A percentile compares a stretch with the other conserved stretches of the same genome.
phyloP scores from a whole-genome alignment of 2,329 filamentous ascomycete species.

The Aspergillus sp. region DNA sequence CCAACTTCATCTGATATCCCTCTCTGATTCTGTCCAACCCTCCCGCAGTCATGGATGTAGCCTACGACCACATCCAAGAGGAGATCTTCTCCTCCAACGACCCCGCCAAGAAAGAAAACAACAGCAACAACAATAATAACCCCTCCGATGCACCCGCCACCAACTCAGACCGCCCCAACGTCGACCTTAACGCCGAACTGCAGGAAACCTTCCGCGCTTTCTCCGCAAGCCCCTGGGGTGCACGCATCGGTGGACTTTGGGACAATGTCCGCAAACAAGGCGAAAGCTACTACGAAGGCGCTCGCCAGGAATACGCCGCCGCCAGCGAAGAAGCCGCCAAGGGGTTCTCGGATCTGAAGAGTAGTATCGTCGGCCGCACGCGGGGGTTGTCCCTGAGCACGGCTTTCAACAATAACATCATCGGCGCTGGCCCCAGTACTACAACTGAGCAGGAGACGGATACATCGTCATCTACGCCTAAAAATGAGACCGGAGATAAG shows the following conservation, averaged over 20 bases:
- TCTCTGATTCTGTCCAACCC: conserved; percentile 16
- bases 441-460: conserved; percentile 36
- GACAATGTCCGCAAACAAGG: conserved; percentile 93
- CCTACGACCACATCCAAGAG: conserved; percentile 95
- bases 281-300: conserved; percentile 83
- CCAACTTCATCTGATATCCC: background rate
- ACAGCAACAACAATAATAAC: too few relatives aligned
- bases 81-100: conserved; percentile 66
- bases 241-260: conserved; percentile 82
- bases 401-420: conserved; percentile 21
- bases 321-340: conserved; percentile 80
- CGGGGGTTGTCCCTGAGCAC: conserved; percentile 68
- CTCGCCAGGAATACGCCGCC: conserved; percentile 76
- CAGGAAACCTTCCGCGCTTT: conserved; percentile 96
- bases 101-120: conserved; percentile 42
- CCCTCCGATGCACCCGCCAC: conserved; percentile 45
- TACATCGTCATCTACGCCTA: conserved; percentile 28
- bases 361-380: conserved; percentile 70
- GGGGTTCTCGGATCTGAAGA: conserved; percentile 71
- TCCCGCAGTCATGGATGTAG: conserved; percentile 74
- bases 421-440: conserved; percentile 11
- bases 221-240: conserved; percentile 87
- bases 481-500: conserved; percentile 22
- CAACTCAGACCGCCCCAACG: conserved; percentile 37
- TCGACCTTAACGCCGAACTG: conserved; percentile 78